Conservation (phyloP, 768 basidiomycete genomes). For the Solioccasus polychromus region DNA sequence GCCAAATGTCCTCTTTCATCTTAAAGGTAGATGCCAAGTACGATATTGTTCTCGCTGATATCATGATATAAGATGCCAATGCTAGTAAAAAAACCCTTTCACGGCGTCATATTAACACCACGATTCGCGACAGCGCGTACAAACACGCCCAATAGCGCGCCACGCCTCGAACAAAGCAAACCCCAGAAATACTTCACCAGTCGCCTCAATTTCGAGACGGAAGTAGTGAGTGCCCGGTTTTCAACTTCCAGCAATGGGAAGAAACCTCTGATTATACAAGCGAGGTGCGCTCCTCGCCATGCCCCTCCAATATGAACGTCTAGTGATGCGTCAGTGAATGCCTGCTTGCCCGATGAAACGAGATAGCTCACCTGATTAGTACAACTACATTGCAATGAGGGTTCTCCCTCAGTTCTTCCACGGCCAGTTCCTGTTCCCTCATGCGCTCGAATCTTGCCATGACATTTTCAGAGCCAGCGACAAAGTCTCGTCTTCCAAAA, state of each 20-base stretch:
- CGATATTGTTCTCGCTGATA: constrained; percentile 34
- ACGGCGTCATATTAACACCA: background rate
- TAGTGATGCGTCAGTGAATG: background rate
- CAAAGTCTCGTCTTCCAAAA: background rate
- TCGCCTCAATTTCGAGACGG: constrained; percentile 3
- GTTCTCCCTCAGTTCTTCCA: background rate
- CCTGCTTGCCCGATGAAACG: too few relatives aligned
- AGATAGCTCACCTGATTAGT: background rate
- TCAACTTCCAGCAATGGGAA: background rate
- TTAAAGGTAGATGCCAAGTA: constrained; percentile 18
- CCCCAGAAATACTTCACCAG: constrained; percentile 16
- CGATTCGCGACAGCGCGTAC: background rate
- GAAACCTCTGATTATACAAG: constrained; percentile 7
- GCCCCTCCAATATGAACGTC: background rate
- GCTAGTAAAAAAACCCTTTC: constrained; percentile 11
- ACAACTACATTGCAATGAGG: constrained; percentile 2
- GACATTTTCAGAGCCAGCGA: constrained; percentile 1
- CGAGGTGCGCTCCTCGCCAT: background rate
- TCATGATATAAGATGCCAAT: constrained; percentile 32
- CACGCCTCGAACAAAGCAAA: constrained; percentile 17
- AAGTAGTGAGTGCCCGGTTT: constrained; percentile 3
- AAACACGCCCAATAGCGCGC: constrained; percentile 12
- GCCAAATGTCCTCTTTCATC: constrained; percentile 27
- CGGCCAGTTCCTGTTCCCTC: background rate
- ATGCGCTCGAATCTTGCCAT: constrained; percentile 8